Evolutionary conservation across 352 stramenopile genomes (phyloP), one percentile per base, ranked within the genome.

Genomic region (Phytopythium vexans): DNA sequence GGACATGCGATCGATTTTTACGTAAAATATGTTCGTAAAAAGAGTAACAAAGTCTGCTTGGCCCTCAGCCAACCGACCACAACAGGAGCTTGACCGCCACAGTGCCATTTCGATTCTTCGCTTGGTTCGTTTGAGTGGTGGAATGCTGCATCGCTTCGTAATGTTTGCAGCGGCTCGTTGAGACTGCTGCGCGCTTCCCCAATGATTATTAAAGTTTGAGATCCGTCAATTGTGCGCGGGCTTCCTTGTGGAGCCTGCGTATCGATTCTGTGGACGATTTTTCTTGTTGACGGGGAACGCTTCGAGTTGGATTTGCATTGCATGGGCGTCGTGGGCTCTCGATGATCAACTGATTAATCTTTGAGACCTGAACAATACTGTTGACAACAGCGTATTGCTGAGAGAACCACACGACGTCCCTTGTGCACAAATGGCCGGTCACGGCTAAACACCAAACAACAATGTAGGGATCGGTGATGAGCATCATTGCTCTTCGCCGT

Each of bases 181-280:
- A 3, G 3, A 6, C 21, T 2, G 21, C 21, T 27, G 44, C 34
- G 52, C 6, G 9, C 4, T 12, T 64, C 74, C 78, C 75, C 73
- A 55, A 76, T 89, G 78, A 89, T 89, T 87, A 86, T 68, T 69
- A 87, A 89, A 89, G 78, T 89, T 89, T 89, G 78, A 89, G 78
- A 89, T 84, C 78, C 76, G 78, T 81, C 44, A 86, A 86, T 86
- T 54, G 72, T 51, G 49, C 41, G 56, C 67, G 49, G 58, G 58
- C 52, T 56, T 57, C 39, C 38, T 52, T 46, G 41, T 14, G 52
- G 14, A 56, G 37, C 57, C 56, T 59, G 73, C 61, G 46, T 54
- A 51, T 55, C 54, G 40, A 87, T 89, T 65, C 69, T 89, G 78
- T 82, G 78, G 78, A 89, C 72, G 68, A 54, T 61, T 72, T 70